phyloP scores from a whole-genome alignment of 805 yeast species.

The Candida peoriensis region DNA sequence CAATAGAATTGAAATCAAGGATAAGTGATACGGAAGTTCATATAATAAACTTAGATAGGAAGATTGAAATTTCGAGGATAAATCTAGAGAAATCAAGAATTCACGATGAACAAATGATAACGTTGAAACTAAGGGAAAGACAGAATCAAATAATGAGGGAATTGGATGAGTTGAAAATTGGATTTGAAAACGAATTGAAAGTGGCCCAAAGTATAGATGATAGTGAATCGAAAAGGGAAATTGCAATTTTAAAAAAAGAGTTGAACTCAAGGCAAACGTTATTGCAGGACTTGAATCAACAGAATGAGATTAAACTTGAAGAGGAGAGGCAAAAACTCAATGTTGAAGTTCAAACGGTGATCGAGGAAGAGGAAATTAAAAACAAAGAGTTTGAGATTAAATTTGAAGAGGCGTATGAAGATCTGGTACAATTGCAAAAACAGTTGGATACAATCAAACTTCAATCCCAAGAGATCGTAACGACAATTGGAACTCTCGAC shows the following conservation, averaged over 20 bases:
- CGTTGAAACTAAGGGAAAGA: conserved; percentile 25
- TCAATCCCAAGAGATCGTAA: conserved; percentile 5
- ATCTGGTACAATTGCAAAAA: conserved; percentile 18
- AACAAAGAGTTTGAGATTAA: conserved; percentile 8
- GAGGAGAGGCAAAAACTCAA: neutral
- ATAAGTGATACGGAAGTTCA: conserved; percentile 13
- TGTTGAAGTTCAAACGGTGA: neutral
- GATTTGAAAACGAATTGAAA: conserved; percentile 24
- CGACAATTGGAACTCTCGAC: conserved; percentile 2
- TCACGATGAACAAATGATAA: conserved; percentile 14
- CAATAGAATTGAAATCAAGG: conserved; percentile 9
- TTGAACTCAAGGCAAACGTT: neutral
- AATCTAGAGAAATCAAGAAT: conserved; percentile 3
- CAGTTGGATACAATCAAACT: conserved; percentile 14
- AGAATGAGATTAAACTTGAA: conserved; percentile 1
- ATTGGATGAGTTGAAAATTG: conserved; percentile 29
- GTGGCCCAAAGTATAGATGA: conserved; percentile 16
- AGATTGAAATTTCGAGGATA: conserved; percentile 5
- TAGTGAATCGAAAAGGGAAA: neutral
- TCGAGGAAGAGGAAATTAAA: conserved; percentile 9
- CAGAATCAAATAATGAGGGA: conserved; percentile 24
- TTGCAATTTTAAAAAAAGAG: conserved; percentile 1
- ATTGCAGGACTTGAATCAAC: neutral
- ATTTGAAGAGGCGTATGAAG: conserved; percentile 15
- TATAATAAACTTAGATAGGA: conserved; percentile 10